Evolutionary conservation across 2,329 filamentous ascomycete genomes (phyloP).

Genomic region (Diaporthe ilicicola): DNA sequence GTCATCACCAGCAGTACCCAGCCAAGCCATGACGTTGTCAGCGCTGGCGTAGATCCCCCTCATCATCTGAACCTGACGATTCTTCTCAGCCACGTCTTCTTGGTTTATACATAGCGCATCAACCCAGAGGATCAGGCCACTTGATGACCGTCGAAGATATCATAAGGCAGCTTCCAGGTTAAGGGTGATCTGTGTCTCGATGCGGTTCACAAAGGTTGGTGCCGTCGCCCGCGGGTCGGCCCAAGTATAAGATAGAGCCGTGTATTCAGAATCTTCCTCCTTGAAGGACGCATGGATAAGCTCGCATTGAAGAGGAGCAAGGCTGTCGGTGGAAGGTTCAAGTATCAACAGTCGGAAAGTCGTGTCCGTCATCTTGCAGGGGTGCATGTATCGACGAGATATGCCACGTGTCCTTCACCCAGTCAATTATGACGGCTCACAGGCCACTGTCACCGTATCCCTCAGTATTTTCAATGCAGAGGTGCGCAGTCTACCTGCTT

Average conservation of each 20-base stretch:
- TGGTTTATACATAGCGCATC: neutral
- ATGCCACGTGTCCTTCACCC: too few species aligned
- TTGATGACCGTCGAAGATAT: neutral
- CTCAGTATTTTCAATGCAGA: too few species aligned
- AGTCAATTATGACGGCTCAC: too few species aligned
- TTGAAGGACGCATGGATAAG: neutral
- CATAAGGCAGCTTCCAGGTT: conserved; percentile 1
- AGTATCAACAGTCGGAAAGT: neutral
- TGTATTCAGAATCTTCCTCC: neutral
- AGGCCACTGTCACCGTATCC: too few species aligned
- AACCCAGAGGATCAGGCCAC: neutral
- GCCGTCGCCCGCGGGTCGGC: neutral
- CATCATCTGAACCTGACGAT: conserved; percentile 3
- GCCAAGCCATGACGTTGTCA: neutral
- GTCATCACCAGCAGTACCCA: neutral
- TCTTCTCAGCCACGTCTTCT: neutral
- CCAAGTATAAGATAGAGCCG: conserved; percentile 5
- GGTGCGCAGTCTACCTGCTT: too few species aligned
- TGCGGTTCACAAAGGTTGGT: neutral
- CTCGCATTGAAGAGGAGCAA: neutral
- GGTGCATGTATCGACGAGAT: neutral
- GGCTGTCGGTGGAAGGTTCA: neutral
- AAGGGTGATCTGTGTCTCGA: neutral
- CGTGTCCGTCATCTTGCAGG: neutral
- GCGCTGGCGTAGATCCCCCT: neutral